Evolutionary conservation across 2,329 filamentous ascomycete species (phyloP).

Genomic region (Ceratocystis papillata): DNA sequence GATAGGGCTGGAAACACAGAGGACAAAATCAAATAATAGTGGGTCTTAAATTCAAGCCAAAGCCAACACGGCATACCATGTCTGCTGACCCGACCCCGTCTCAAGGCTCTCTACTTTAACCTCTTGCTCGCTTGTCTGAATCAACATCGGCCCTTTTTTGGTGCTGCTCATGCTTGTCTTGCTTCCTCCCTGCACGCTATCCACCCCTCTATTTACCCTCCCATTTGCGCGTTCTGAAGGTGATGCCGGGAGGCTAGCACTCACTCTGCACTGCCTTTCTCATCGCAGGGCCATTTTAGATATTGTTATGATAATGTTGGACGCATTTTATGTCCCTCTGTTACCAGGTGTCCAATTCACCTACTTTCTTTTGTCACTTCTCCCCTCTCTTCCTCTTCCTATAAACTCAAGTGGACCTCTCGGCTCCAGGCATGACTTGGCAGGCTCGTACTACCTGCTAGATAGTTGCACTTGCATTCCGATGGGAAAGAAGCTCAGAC

Average conservation of each 20-base stretch:
- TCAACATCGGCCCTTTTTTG: constrained; percentile 11
- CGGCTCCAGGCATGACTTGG: not conserved
- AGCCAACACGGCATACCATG: not conserved
- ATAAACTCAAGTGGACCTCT: not conserved
- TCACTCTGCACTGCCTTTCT: not conserved
- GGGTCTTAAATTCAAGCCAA: not conserved
- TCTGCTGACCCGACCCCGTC: not conserved
- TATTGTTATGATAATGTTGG: not conserved
- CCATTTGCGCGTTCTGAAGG: not conserved
- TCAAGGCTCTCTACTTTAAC: constrained; percentile 4
- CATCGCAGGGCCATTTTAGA: not conserved
- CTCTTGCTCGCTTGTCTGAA: constrained; percentile 10
- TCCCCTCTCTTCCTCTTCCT: not conserved
- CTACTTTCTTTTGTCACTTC: not conserved
- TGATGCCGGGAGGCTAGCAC: not conserved
- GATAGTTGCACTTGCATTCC: constrained; percentile 1
- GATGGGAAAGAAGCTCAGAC: not conserved
- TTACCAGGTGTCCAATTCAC: not conserved
- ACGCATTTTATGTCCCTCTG: not conserved
- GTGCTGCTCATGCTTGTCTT: constrained; percentile 7
- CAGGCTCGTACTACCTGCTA: constrained; percentile 4
- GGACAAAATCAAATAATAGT: not conserved
- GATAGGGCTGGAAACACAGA: not conserved
- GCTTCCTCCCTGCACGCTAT: constrained; percentile 6
- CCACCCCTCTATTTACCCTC: not conserved